Evolutionary conservation across 768 basidiomycete genomes (phyloP), one percentile per base, ranked within the genome.

Genomic region (Podaxis mareebaensis): DNA sequence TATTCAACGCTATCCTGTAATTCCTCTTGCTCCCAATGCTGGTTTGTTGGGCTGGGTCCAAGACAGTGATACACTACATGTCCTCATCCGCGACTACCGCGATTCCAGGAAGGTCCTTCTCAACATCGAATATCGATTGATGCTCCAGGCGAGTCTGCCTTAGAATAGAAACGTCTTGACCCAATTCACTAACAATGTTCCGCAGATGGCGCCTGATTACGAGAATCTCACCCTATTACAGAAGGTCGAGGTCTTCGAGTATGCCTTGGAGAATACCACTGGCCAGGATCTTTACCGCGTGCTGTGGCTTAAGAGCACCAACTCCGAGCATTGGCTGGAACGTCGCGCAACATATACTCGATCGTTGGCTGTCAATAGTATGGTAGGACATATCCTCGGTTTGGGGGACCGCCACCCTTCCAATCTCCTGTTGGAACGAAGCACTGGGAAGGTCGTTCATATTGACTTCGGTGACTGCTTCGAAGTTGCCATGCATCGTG

Each of bases 221-320:
- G 96, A 99, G 74, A 93, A 90, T 69, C 79, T 99, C 33, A 94
- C 91, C 33, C 80, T 98, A 4, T 83, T 99, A 55, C 96, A 99
- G 74, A 99, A 99, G 79, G 93, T 99, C 44, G 97, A 99, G 73
- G 97, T 99, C 3, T 99, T 99, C 77, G 95, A 99, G 75, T 98
- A 99, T 69, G 96, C 97, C 5, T 81, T 99, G 49, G 96, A 99
- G 75, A 98, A 99, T 70, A 99, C 97, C 1, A 98, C 95, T 0
- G 97, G 97, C 1, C 97, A 99, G 76, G 97, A 99, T 72, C 80
- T 99, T 12, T 99, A 99, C 74, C 83, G 95, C 12, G 95, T 99
- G 10, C 78, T 99, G 13, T 99, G 97, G 97, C 81, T 99, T 66
- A 97, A 96, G 81, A 95, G 93, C 71, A 75, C 83, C 65, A 96